Evolutionary conservation across 1,284 basidiomycete genomes (phyloP).

Genomic region (Cutaneotrichosporon daszewskae): DNA sequence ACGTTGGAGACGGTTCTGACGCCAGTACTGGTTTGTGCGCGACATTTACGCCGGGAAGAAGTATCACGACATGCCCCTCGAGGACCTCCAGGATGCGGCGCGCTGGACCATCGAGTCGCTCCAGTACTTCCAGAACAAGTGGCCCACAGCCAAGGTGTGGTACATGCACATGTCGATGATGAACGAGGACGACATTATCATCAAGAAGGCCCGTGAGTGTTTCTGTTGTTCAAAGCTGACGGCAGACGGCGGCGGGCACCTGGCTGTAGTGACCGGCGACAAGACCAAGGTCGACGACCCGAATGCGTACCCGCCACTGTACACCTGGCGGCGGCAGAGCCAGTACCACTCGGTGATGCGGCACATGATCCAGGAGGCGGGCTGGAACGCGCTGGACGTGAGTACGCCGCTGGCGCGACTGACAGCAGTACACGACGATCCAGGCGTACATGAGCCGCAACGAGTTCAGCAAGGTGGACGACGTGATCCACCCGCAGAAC

Average conservation of each 20-base stretch:
- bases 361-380: neutral
- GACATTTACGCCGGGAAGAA: neutral
- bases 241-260: too few species aligned
- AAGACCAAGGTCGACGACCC: neutral
- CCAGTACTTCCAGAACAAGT: neutral
- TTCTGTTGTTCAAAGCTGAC: too few species aligned
- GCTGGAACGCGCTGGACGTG: slow-evolving; percentile 3
- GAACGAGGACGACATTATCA: slow-evolving; percentile 4
- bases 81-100: slow-evolving; percentile 1
- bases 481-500: slow-evolving; percentile 5
- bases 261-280: too few species aligned
- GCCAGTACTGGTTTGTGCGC: slow-evolving; percentile 4
- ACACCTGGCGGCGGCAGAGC: slow-evolving; percentile 3
- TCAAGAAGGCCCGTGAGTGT: slow-evolving; percentile 5
- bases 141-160: slow-evolving; percentile 5
- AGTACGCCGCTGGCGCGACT: neutral
- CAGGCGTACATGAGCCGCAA: slow-evolving; percentile 1
- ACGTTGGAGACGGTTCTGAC: neutral
- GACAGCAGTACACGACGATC: slow-evolving; percentile 1
- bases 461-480: neutral
- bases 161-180: slow-evolving; percentile 10
- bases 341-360: slow-evolving; percentile 4
- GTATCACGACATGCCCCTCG: slow-evolving; percentile 1
- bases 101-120: neutral
- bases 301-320: slow-evolving; percentile 3